Percentiles rank a stretch among this genome's conserved stretches.
phyloP scores from a whole-genome alignment of 2,329 filamentous ascomycete genomes.

The Gyromitra esculenta region DNA sequence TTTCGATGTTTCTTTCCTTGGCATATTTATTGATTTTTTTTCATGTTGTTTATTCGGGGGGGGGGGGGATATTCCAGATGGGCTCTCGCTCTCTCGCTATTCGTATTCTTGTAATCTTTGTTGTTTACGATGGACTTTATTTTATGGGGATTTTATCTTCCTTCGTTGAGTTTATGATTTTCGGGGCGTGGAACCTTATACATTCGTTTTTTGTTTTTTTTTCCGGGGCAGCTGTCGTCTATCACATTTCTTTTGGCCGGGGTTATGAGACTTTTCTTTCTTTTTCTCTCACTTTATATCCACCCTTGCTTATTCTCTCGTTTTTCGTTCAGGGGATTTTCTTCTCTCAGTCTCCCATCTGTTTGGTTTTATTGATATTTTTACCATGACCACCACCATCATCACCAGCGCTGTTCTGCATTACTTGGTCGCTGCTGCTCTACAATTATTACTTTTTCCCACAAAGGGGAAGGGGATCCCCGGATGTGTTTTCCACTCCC shows the following conservation, averaged over 20 bases:
- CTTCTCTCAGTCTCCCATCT: neutral
- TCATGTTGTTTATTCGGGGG: neutral
- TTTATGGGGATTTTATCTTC: neutral
- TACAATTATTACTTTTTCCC: no score
- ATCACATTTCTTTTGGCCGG: constrained; percentile 8
- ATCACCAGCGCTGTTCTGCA: neutral
- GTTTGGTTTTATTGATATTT: neutral
- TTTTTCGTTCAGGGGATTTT: neutral
- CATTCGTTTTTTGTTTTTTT: constrained; percentile 26
- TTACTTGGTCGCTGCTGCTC: no score
- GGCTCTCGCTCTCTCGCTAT: neutral
- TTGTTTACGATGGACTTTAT: neutral
- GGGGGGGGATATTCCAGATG: constrained; percentile 10
- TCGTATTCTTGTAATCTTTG: constrained; percentile 38
- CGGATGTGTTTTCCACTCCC: neutral
- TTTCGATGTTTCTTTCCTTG: constrained; percentile 3
- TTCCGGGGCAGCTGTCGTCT: neutral
- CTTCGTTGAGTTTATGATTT: constrained; percentile 11
- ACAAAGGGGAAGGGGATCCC: neutral
- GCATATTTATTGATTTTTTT: constrained; percentile 11
- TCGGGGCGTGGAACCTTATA: constrained; percentile 19
- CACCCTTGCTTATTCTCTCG: neutral
- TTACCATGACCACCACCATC: neutral
- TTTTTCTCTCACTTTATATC: neutral
- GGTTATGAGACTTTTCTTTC: neutral